These are phyloP conservation scores for Corymbia maculata DNA, from an alignment of 345 rosid genomes.

Conservation along the genomic window DNA sequence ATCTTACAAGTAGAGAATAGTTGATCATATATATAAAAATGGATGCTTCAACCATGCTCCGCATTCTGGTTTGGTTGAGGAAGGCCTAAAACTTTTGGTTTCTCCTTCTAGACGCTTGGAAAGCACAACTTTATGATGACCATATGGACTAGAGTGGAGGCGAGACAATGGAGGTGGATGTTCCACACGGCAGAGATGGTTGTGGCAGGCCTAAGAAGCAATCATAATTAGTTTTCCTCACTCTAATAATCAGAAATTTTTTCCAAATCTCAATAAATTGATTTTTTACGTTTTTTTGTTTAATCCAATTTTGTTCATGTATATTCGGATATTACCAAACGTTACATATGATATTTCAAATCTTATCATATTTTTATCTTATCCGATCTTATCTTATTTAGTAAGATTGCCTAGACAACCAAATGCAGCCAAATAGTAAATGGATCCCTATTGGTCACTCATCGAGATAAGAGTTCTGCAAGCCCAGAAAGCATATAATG, in stretches of 20 bases:
- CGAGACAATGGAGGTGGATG: rapidly evolving
- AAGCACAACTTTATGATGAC: no score
- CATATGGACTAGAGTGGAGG: not conserved
- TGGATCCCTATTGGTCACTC: no score
- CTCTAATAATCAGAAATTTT: not conserved
- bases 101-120: rapidly evolving
- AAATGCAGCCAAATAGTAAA: no score
- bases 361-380: no score
- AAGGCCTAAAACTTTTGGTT: not conserved
- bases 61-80: not conserved
- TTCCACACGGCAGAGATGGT: not conserved
- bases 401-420: no score
- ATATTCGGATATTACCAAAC: no score
- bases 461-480: no score
- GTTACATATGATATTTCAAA: rapidly evolving
- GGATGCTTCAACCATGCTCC: not conserved
- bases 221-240: not conserved
- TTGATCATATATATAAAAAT: not conserved
- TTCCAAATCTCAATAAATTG: not conserved
- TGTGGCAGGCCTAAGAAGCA: not conserved
- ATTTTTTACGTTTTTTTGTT: not conserved
- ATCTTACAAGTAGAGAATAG: not conserved
- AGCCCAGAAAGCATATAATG: no score
- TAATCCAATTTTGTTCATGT: rapidly evolving
- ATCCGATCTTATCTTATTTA: no score